Evolutionary conservation across 306 rosid species (phyloP), one percentile per base, ranked within the genome.

Genomic region (Quercus robur): DNA sequence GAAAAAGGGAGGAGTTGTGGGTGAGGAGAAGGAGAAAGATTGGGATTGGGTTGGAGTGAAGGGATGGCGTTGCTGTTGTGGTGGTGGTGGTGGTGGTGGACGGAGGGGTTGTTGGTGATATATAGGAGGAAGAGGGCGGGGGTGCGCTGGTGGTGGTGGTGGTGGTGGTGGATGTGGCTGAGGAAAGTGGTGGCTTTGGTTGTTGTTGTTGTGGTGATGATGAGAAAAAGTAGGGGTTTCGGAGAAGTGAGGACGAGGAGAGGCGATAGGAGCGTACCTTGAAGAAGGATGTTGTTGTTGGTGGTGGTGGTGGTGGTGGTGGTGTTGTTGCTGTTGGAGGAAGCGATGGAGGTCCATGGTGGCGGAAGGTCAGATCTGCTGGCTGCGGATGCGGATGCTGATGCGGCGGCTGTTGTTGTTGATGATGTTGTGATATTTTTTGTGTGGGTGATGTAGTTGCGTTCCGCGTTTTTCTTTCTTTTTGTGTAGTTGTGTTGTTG

Each of bases 11-110:
- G 75, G 71, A 62, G 70, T 46, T 54, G 71, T 66, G 66, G 26
- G 35, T 26, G 74, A 61, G 13, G 71, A 21, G 54, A 10, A 10
- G 31, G 79, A 72, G 71, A 85, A 79, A 73, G 64, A 70, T 26
- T 59, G 85, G 25, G 88, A 74, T 51, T 77, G 91, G 41, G 19
- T 73, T 5, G 87, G 71, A 33, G 76, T 82, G 81, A 74, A 85
- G 0, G 67, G 82, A 28, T 41, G 38, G 57, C 1, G 73, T 59
- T 25, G 76, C 35, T 4, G 77, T 2, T 8, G 44, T 6, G 23
- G 82, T 0, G 78, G 75, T 3, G 71, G 83, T 5, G 78, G 79
- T 1, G 68, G 85, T 8, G 67, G 86, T n/a, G 62, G 87, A 3
- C 75, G 81, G 17, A 21, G 75, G 58, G 71, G 46, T 52, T 77